Evolutionary conservation across 768 basidiomycete genomes (phyloP).

Genomic region (Tricholomella constricta): DNA sequence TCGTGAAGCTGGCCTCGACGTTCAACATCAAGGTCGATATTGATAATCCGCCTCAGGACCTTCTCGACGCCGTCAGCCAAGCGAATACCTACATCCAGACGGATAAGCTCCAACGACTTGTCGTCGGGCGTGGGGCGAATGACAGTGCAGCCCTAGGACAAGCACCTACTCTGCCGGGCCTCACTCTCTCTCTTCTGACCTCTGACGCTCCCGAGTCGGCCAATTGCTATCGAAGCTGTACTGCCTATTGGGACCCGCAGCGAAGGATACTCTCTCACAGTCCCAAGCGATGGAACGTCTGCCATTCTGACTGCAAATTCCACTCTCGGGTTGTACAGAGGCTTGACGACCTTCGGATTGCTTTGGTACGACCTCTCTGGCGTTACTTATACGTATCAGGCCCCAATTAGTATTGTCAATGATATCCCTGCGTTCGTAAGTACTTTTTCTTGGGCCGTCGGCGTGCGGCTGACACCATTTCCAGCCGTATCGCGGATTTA

Average conservation of each 20-base stretch:
- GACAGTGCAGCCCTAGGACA: conserved; percentile 39
- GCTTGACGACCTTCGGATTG: conserved; percentile 76
- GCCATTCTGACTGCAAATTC: conserved; percentile 62
- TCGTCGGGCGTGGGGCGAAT: conserved; percentile 56
- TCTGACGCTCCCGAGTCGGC: conserved; percentile 27
- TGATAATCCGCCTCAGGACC: conserved; percentile 50
- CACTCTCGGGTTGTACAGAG: conserved; percentile 67
- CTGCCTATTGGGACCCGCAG: conserved; percentile 48
- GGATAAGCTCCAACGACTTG: conserved; percentile 62
- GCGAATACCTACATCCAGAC: conserved; percentile 44
- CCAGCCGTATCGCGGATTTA: conserved; percentile 74
- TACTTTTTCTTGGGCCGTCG: conserved; percentile 5
- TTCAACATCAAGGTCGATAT: conserved; percentile 55
- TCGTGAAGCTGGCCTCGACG: conserved; percentile 46
- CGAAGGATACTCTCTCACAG: conserved; percentile 60
- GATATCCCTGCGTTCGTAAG: conserved; percentile 70
- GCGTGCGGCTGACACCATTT: background rate
- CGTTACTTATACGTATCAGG: conserved; percentile 52
- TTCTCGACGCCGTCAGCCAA: conserved; percentile 55
- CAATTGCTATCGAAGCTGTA: conserved; percentile 57
- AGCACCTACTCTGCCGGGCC: conserved; percentile 43
- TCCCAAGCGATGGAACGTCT: conserved; percentile 55
- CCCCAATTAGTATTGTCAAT: conserved; percentile 55
- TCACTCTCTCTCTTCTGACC: conserved; percentile 44
- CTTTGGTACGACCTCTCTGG: conserved; percentile 59